Base-by-base conservation (phyloP, 2,329 filamentous ascomycete species). In the Pleurostoma richardsiae region DNA sequence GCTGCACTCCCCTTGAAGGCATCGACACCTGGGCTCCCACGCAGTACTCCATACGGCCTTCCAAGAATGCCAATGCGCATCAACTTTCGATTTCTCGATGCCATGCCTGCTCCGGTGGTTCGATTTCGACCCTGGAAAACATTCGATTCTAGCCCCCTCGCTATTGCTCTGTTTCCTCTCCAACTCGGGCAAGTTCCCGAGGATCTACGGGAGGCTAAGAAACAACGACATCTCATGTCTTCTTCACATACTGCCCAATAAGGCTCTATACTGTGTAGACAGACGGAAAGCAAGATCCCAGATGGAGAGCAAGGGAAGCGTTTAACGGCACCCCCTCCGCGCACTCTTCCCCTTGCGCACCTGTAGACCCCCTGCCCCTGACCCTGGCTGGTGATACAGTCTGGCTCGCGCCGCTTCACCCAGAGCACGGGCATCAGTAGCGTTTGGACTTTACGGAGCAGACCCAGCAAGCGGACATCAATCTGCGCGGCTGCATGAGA, bases 51-150 rank as follows among this genome's bases (percentile, higher is more conserved):
- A 39, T 26, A 39, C 38, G n/a, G 38, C 29, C 40, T 27, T 41
- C 19, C 40, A 41, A n/a, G 52, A 49, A 55, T 49, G 46, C 54
- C 47, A 47, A 29, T 39, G 4, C 39, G 19, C 33, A 36, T 36
- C 33, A 56, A 56, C 56, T 48, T 60, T 59, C 57, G 56, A 62
- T 60, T 51, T 55, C 55, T 56, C 56, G 53, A 19, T 47, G 46
- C 55, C 49, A 53, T 51, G 51, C 47, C 53, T 44, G 46, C 48
- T 45, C 33, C 45, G 47, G 48, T 62, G 56, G 59, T 61, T 56
- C 57, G 59, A 63, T 55, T 42, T 47, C 30, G 45, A 45, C 19
- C 29, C 43, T 42, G 48, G n/a, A 59, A 56, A 61, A 58, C 56
- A 51, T 56, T 58, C 59, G 59, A 61, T 58, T 38, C 11, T 50